phyloP scores from a whole-genome alignment of 2,329 filamentous ascomycete species.

The Sarocladium kiliense region DNA sequence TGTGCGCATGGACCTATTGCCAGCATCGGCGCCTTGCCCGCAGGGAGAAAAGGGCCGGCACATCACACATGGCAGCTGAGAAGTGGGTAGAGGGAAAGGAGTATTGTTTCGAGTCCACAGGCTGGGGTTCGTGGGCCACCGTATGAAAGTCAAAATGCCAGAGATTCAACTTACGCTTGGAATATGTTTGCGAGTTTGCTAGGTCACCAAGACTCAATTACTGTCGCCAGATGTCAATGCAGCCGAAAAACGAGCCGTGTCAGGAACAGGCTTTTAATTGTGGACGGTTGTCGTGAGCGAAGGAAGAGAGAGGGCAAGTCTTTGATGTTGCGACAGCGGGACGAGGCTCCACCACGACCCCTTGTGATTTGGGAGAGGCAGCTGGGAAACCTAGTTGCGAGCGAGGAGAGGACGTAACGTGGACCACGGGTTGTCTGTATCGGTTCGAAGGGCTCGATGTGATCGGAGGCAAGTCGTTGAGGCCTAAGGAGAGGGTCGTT shows the following conservation, averaged over 20 bases:
- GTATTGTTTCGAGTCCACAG: slow-evolving; percentile 7
- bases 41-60: slow-evolving; percentile 2
- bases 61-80: slow-evolving; percentile 1
- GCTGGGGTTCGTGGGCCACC: background rate
- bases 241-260: no score
- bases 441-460: background rate
- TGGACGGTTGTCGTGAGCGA: no score
- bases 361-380: slow-evolving; percentile 5
- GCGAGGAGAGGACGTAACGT: background rate
- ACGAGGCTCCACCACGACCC: slow-evolving; percentile 6
- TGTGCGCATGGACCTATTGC: background rate
- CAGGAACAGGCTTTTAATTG: no score
- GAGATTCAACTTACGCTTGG: background rate
- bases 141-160: background rate
- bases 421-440: background rate
- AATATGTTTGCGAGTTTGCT: background rate
- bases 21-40: slow-evolving; percentile 7
- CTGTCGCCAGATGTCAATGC: background rate
- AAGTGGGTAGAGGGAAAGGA: slow-evolving; percentile 3
- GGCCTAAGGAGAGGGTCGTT: background rate
- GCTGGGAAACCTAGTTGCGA: background rate
- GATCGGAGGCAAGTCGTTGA: background rate
- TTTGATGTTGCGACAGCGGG: slow-evolving; percentile 2
- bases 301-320: background rate
- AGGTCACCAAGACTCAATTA: no score